Evolutionary conservation across 495 filamentous ascomycete species (phyloP), one percentile per base, ranked within the genome.

Genomic region (Acidiella bohemica): DNA sequence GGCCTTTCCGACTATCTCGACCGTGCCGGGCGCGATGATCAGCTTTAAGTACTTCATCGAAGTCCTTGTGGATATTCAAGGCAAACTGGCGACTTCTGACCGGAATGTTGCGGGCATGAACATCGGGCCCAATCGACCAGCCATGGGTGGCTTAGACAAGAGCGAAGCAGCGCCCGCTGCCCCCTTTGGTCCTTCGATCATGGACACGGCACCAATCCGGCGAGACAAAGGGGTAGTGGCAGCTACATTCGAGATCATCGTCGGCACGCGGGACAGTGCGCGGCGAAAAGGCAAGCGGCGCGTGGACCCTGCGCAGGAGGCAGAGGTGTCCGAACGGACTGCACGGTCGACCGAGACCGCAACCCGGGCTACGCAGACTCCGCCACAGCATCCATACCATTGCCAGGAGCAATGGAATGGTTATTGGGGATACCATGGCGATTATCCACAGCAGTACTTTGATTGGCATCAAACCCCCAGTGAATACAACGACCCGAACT

Each of bases 1-100:
- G 47, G 75, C 76, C 0, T 97, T 97, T 50, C 88, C 90, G 2
- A 93, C 87, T 5, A 95, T 97, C 44, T 78, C 73, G 10, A 76
- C 73, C 40, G 84, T 93, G 3, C 90, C 90, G 0, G 84, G 87
- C 16, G 75, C 77, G 18, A 85, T 94, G 71, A 92, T 97, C 44
- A 82, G 76, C 46, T 96, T 97, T 61, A 81, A 78, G 49, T 96
- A 97, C 54, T 82, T 81, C 49, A 71, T 94, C 18, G 90, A 97
- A 56, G 81, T 94, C 2, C 78, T 96, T 16, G 70, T 94, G 2
- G 90, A 97, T 53, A 65, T 95, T 7, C 84, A 88, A 20, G 86
- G 88, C 11, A 94, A 84, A 53, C 66, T 93, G 4, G 74, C 76
- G 16, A 73, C 76, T 4, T 68, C 71, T 28, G 74, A 84, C 51